Conservation (phyloP, 164 flowering plant genomes). For the Litsea cubeba region DNA sequence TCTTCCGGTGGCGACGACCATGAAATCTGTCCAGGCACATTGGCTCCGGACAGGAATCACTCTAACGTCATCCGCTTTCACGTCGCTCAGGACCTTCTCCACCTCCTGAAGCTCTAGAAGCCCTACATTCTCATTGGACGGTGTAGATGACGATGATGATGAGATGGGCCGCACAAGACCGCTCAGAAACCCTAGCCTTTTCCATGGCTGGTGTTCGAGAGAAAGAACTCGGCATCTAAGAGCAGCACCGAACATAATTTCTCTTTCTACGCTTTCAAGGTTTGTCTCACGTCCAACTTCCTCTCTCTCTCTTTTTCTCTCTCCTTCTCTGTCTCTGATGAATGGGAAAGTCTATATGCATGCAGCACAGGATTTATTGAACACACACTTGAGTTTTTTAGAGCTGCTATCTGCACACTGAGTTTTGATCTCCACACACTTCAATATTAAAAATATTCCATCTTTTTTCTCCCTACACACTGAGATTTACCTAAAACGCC, state of each 20-base stretch:
- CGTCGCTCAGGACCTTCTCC: conserved; percentile 67
- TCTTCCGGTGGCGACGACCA: conserved; percentile 87
- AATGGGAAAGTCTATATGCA: too few relatives aligned
- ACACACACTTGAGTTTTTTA: too few relatives aligned
- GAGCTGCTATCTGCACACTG: too few relatives aligned
- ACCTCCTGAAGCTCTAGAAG: conserved; percentile 57
- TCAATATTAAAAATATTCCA: too few relatives aligned
- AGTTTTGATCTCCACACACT: too few relatives aligned
- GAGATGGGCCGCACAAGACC: conserved; percentile 7
- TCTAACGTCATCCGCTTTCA: conserved; percentile 68
- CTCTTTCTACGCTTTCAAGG: neutral
- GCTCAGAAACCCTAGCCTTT: conserved; percentile 11
- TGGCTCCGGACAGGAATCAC: conserved; percentile 48
- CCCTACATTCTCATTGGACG: conserved; percentile 13
- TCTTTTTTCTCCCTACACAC: too few relatives aligned
- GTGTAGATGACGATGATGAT: conserved; percentile 20
- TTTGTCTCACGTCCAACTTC: too few relatives aligned
- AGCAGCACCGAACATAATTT: conserved; percentile 15
- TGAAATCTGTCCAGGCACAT: conserved; percentile 69
- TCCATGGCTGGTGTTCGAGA: conserved; percentile 26
- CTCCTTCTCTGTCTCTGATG: too few relatives aligned
- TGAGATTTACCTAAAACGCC: too few relatives aligned
- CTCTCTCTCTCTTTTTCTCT: too few relatives aligned
- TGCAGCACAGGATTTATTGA: too few relatives aligned
- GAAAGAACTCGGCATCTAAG: conserved; percentile 7